Base-by-base conservation (phyloP, 2,329 filamentous ascomycete genomes). In the Tolypocladium tropicale region DNA sequence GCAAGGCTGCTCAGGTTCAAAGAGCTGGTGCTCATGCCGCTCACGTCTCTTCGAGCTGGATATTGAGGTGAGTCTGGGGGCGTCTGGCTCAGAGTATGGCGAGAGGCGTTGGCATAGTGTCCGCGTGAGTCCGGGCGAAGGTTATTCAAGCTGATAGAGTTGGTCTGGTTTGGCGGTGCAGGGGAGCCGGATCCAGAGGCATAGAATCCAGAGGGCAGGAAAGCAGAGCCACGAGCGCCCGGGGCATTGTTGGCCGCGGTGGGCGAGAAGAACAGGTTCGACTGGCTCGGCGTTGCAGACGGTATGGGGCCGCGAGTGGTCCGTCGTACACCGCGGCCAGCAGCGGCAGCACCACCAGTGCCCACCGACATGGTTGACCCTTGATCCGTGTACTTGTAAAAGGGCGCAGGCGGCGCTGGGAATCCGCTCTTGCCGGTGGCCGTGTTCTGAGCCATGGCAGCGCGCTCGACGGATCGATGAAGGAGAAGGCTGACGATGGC, bases 231-330 rank as follows among this genome's bases (percentile, higher is more conserved):
- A 54, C 92, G 86, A 62, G 82, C 82, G 53, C 78, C 76, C 56
- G 78, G 76, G 16, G 78, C 74, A 41, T 82, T 83, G 16, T 81
- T 77, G 46, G 82, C 83, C 1, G 92, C 92, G 0, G 94, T 97
- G 0, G 94, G 94, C 9, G 91, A 96, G 77, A 96, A 99, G 81
- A 99, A 99, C 18, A 97, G 78, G 59, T 87, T 89, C 39, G 83
- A 83, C 63, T 80, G 76, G 65, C 82, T 88, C 12, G 78, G 83
- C 30, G 80, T 83, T 53, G 74, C 74, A 11, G 81, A 81, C 2
- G 78, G 78, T 33, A 74, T 71, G 3, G 79, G 77, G 1, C 76
- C 79, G 52, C 81, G 78, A 56, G 71, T 75, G 16, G 78, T 78
- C 52, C 79, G 76, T 55, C 80, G 76, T 32, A 74, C 72, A 39